Evolutionary conservation across 2,329 filamentous ascomycete species (phyloP).

Genomic region (Juglanconis oblonga): DNA sequence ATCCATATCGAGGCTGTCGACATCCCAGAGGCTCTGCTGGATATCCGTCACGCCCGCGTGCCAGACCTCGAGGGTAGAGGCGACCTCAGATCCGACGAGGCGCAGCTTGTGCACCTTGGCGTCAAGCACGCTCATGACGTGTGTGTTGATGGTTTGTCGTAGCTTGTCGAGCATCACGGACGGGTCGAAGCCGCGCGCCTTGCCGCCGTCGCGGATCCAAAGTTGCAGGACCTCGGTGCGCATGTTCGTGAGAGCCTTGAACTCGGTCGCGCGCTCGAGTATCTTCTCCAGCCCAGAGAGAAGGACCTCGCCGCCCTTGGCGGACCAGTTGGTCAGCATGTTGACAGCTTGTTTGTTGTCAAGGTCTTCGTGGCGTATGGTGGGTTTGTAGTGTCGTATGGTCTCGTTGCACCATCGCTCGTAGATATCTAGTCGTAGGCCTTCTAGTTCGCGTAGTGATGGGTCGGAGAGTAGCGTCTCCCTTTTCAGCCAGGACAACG

Average conservation of each 20-base stretch:
- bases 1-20: constrained; percentile 61
- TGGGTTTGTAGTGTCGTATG: constrained; percentile 81
- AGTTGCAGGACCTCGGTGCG: constrained; percentile 68
- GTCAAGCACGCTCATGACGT: constrained; percentile 62
- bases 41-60: constrained; percentile 48
- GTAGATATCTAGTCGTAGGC: constrained; percentile 73
- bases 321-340: constrained; percentile 63
- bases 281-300: constrained; percentile 60
- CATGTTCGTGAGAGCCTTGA: constrained; percentile 66
- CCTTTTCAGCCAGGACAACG: constrained; percentile 66
- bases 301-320: constrained; percentile 56
- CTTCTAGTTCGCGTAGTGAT: constrained; percentile 62
- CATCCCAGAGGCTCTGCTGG: constrained; percentile 64
- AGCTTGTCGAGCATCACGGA: constrained; percentile 66
- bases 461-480: constrained; percentile 70
- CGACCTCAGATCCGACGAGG: constrained; percentile 62
- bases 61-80: constrained; percentile 60
- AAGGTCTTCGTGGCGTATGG: constrained; percentile 77
- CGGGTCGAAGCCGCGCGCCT: constrained; percentile 64
- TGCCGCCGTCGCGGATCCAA: constrained; percentile 69
- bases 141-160: constrained; percentile 65
- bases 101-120: constrained; percentile 62
- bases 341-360: constrained; percentile 57
- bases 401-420: constrained; percentile 79
- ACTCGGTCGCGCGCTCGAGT: constrained; percentile 59